phyloP scores from a whole-genome alignment of 805 yeast genomes.

The Zygosaccharomyces kombuchaensis region DNA sequence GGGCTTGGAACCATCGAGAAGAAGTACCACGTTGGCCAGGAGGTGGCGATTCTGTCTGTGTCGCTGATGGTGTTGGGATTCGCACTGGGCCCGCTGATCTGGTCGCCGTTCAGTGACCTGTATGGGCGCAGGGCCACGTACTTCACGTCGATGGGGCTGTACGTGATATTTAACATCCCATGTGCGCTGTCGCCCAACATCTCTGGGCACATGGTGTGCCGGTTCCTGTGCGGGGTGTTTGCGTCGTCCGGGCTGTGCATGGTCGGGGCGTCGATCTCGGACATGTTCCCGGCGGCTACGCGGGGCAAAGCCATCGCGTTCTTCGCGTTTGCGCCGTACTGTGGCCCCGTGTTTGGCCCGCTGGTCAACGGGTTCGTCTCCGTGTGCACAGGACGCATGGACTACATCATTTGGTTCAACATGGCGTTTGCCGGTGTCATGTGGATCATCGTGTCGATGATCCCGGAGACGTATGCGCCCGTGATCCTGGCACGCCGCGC shows the following conservation, averaged over 20 bases:
- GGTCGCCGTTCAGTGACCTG: conserved; percentile 87
- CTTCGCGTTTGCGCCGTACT: conserved; percentile 88
- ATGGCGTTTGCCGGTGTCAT: conserved; percentile 86
- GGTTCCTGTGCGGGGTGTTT: conserved; percentile 85
- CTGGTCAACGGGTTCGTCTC: conserved; percentile 82
- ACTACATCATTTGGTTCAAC: conserved; percentile 81
- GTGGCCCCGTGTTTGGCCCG: conserved; percentile 91
- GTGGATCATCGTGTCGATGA: conserved; percentile 58
- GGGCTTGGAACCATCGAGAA: conserved; percentile 67
- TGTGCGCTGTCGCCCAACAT: conserved; percentile 81
- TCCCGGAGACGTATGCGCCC: conserved; percentile 93
- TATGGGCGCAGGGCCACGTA: conserved; percentile 85
- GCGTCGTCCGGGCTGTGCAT: conserved; percentile 77
- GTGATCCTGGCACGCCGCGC: conserved; percentile 69
- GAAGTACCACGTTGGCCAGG: conserved; percentile 63
- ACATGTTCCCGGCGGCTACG: conserved; percentile 73
- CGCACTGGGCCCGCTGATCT: conserved; percentile 77
- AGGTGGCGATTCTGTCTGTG: conserved; percentile 75
- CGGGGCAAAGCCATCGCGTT: conserved; percentile 88
- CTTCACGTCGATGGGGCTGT: conserved; percentile 66
- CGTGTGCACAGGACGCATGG: conserved; percentile 63
- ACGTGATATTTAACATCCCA: conserved; percentile 78
- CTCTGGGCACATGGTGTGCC: conserved; percentile 72
- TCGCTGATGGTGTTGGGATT: conserved; percentile 89
- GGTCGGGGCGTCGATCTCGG: conserved; percentile 90